Evolutionary conservation across 1,284 basidiomycete genomes (phyloP), one percentile per base, ranked within the genome.

Genomic region (Vanrija sp.): DNA sequence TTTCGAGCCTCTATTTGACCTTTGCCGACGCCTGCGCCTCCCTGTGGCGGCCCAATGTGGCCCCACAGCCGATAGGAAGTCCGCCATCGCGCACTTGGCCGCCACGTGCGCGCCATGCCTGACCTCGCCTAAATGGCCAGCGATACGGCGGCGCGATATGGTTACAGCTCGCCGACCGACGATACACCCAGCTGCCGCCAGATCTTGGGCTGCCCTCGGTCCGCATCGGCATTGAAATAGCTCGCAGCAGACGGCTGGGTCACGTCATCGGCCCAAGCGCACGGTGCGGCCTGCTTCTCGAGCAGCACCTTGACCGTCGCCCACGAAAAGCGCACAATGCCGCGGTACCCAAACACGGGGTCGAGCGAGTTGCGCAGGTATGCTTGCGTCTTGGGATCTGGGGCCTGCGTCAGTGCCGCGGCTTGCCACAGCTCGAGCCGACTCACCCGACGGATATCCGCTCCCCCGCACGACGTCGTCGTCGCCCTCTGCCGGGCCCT

Each of bases 261-360:
- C 9, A 41, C 49, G 45, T 94, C 88, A 68, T 93, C 89, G 41
- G 79, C 83, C 93, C 93, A 96, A 77, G 86, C 83, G 23, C 89
- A 85, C 6, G 79, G 67, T 66, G 89, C 84, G 0, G 81, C 90
- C 43, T 85, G 78, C 65, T 90, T 90, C 42, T 96, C 91, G 15
- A 98, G 77, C 7, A 87, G 75, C 1, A 91, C 84, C 69, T 94
- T 95, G 57, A 94, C 84, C 0, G 95, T 97, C 1, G 88, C 86
- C 95, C 95, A 98, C 7, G 89, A 94, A 77, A 98, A 98, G 14
- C 96, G 84, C 5, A 86, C 93, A 43, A 98, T 78, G 12, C 85
- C 87, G 0, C 94, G 93, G 71, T 86, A 97, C 3, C 95, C 95
- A 71, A 98, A 98, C 1, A 92, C 87, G 1, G 86, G 87, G 54